A percentile compares a stretch with the other conserved stretches of the same genome.
Evolutionary conservation across 768 basidiomycete genomes (phyloP).

Genomic region (Serendipita indica): DNA sequence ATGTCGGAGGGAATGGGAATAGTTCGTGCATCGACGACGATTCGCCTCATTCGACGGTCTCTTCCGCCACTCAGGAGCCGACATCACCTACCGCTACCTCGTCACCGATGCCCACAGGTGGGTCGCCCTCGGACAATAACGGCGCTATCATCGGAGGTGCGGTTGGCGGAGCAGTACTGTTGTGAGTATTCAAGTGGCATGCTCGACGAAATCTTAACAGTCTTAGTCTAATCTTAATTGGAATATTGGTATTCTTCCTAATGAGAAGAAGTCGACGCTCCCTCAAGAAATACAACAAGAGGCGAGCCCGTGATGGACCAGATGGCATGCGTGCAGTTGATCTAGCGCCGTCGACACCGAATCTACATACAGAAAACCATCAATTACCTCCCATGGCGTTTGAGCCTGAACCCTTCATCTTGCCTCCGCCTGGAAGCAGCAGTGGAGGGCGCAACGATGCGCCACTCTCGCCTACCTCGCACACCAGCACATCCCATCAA

Average conservation of each 20-base stretch:
- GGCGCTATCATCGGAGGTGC: not conserved
- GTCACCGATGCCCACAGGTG: constrained; percentile 18
- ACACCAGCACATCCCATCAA: not conserved
- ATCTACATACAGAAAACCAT: not conserved
- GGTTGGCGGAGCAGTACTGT: not conserved
- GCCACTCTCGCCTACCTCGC: constrained; percentile 1
- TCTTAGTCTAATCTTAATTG: not conserved
- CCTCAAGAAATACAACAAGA: not conserved
- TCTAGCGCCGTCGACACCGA: not conserved
- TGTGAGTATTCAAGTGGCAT: not conserved
- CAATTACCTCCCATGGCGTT: constrained; percentile 4
- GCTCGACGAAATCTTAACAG: no score
- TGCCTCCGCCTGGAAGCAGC: not conserved
- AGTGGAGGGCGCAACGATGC: not conserved
- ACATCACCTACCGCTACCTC: constrained; percentile 30
- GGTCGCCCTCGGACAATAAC: not conserved
- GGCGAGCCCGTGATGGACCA: not conserved
- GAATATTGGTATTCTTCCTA: not conserved
- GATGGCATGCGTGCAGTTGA: not conserved
- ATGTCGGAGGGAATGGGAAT: constrained; percentile 24
- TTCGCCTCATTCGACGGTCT: constrained; percentile 26
- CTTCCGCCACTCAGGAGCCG: constrained; percentile 20
- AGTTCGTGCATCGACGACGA: constrained; percentile 34
- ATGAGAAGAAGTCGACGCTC: not conserved
- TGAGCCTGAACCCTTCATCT: not conserved